A percentile compares a stretch with the other conserved stretches of the same genome.
These are phyloP conservation scores for Colletotrichum orchidophilum DNA, from an alignment of 2,329 filamentous ascomycete genomes.

Conservation along the genomic window DNA sequence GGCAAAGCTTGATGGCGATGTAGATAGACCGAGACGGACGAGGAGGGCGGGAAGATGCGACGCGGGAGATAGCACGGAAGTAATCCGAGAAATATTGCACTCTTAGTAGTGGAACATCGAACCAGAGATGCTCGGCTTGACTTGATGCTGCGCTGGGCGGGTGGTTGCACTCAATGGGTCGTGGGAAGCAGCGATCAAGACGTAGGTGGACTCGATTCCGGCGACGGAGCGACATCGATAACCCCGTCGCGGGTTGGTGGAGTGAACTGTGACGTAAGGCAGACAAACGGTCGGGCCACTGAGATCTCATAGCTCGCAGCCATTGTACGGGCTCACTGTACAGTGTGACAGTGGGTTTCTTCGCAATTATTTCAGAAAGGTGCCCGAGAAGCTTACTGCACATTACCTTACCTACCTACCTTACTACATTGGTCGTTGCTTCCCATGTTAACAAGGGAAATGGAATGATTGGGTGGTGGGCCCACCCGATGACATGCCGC, in stretches of 20 bases:
- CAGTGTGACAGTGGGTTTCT: no score
- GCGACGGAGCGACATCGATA: constrained; percentile 19
- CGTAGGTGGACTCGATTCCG: constrained; percentile 7
- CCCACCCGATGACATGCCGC: background rate
- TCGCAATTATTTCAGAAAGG: background rate
- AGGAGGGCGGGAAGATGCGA: background rate
- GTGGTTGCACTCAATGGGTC: background rate
- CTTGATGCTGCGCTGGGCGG: background rate
- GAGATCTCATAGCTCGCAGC: background rate
- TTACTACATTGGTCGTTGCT: background rate
- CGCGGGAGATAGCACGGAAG: background rate
- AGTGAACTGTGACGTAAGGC: constrained; percentile 27
- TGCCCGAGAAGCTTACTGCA: background rate
- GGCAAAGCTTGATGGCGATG: no score
- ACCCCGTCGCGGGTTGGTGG: constrained; percentile 10
- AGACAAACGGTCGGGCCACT: background rate
- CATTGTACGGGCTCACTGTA: no score
- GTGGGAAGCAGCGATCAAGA: constrained; percentile 17
- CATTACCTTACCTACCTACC: background rate
- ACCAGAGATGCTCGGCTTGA: background rate
- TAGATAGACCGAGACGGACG: background rate
- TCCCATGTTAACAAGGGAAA: background rate
- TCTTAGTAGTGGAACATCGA: background rate
- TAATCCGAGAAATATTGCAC: background rate
- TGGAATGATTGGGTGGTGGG: background rate